A percentile compares a stretch with the other conserved stretches of the same genome.
Conservation (phyloP, 2,329 filamentous ascomycete species). For the Ceratocystis variospora region DNA sequence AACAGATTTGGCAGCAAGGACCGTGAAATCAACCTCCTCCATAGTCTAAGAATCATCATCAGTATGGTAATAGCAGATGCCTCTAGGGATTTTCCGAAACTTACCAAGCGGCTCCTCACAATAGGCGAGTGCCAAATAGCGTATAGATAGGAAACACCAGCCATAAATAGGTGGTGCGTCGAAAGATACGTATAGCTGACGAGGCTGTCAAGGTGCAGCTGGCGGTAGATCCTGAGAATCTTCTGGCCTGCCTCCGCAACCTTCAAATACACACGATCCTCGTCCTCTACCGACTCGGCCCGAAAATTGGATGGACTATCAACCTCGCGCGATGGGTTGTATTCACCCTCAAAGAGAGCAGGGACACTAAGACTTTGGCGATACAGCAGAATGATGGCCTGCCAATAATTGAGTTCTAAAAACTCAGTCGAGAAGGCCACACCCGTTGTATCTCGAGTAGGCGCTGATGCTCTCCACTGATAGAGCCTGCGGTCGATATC, state of each 20-base stretch:
- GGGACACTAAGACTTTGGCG: slow-evolving; percentile 80
- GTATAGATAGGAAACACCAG: slow-evolving; percentile 88
- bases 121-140: slow-evolving; percentile 92
- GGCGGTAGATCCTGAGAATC: slow-evolving; percentile 78
- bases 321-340: slow-evolving; percentile 50
- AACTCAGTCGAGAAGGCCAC: slow-evolving; percentile 85
- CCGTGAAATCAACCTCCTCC: slow-evolving; percentile 96
- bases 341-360: slow-evolving; percentile 68
- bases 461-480: slow-evolving; percentile 76
- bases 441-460: slow-evolving; percentile 63
- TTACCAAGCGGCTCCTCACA: slow-evolving; percentile 71
- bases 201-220: slow-evolving; percentile 72
- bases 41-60: slow-evolving; percentile 44
- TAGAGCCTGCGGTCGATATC: slow-evolving; percentile 73
- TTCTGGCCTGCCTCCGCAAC: slow-evolving; percentile 91
- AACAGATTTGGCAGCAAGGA: slow-evolving; percentile 83
- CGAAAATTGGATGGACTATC: slow-evolving; percentile 46
- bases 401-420: slow-evolving; percentile 92
- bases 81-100: slow-evolving; percentile 26
- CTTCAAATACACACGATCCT: slow-evolving; percentile 84
- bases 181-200: slow-evolving; percentile 95
- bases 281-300: slow-evolving; percentile 59
- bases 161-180: slow-evolving; percentile 95
- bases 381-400: slow-evolving; percentile 91
- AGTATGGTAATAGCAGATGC: slow-evolving; percentile 19